Conservation (phyloP, 1,284 basidiomycete species). For the Entoloma clypeatum region DNA sequence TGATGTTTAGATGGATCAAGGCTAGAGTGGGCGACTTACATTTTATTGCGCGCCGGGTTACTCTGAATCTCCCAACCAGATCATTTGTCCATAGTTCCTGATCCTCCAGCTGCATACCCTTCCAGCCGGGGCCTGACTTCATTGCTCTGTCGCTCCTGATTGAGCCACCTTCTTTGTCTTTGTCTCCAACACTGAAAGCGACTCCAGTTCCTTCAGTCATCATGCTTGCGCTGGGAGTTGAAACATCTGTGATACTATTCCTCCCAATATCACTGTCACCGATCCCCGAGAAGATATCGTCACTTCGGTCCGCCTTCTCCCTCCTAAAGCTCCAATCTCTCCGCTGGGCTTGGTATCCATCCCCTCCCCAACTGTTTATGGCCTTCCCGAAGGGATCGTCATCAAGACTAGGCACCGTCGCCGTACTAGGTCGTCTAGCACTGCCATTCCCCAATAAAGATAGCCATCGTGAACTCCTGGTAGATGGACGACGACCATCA, state of each 20-base stretch:
- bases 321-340: conserved; percentile 62
- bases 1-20: conserved; percentile 7
- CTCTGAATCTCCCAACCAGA: conserved; percentile 62
- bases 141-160: conserved; percentile 29
- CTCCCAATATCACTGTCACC: conserved; percentile 8
- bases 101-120: conserved; percentile 46
- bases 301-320: conserved; percentile 44
- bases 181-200: conserved; percentile 13
- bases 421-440: conserved; percentile 23
- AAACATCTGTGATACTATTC: conserved; percentile 8
- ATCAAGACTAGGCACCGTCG: conserved; percentile 36
- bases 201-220: conserved; percentile 12
- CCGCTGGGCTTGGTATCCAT: conserved; percentile 40
- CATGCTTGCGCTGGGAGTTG: conserved; percentile 17
- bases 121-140: conserved; percentile 27
- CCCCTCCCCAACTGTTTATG: conserved; percentile 45
- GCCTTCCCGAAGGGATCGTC: conserved; percentile 60
- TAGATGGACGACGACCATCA: conserved; percentile 15
- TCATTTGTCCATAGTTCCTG: conserved; percentile 68
- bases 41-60: conserved; percentile 46
- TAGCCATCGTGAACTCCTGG: conserved; percentile 17
- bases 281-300: conserved; percentile 15
- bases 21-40: conserved; percentile 35
- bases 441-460: conserved; percentile 16
- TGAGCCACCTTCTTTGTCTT: conserved; percentile 14